Evolutionary conservation across 768 basidiomycete species (phyloP).

Genomic region (Tulasnella sp.): DNA sequence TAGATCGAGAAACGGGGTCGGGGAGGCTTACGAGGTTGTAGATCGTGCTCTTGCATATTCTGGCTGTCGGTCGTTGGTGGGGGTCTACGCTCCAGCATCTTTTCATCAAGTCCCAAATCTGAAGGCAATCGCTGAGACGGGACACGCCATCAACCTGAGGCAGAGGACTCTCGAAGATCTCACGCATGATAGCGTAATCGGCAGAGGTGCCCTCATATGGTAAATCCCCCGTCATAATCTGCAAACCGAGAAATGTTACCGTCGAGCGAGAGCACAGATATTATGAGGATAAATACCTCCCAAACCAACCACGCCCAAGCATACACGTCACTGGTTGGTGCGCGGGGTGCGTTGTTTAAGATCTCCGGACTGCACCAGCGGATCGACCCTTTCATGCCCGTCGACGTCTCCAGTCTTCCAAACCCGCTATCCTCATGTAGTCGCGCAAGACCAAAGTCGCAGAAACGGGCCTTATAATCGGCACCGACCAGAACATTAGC

Average conservation of each 20-base stretch:
- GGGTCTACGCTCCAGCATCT: neutral
- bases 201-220: neutral
- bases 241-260: neutral
- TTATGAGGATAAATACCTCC: neutral
- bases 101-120: neutral
- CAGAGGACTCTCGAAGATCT: neutral
- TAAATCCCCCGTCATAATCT: neutral
- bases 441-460: neutral
- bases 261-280: neutral
- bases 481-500: neutral
- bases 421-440: neutral
- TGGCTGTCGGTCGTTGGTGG: neutral
- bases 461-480: neutral
- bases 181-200: neutral
- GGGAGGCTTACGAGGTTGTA: neutral
- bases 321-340: neutral
- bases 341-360: neutral
- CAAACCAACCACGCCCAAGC: neutral
- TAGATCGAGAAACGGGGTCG: neutral
- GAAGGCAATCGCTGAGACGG: neutral
- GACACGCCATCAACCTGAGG: neutral
- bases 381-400: neutral
- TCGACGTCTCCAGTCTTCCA: neutral
- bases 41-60: neutral
- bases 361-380: neutral